Conservation (phyloP, 805 yeast species). For the Ogataea neopini region DNA sequence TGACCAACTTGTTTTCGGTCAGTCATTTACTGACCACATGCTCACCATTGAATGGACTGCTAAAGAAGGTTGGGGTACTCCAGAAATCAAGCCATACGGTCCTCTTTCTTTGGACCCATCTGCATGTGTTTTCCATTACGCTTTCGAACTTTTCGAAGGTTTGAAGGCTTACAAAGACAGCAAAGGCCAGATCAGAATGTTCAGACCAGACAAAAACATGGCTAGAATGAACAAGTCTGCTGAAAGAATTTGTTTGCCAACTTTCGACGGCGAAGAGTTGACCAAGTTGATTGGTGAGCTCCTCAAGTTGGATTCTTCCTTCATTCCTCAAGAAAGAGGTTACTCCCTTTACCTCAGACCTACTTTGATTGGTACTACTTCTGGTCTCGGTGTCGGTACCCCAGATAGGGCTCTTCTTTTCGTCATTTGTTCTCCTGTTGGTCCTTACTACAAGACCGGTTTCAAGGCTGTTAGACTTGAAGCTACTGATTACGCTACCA, state of each 20-base stretch:
- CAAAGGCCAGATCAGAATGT: slow-evolving; percentile 70
- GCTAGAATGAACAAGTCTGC: slow-evolving; percentile 87
- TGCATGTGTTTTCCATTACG: slow-evolving; percentile 88
- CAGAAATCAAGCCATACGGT: slow-evolving; percentile 84
- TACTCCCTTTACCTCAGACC: slow-evolving; percentile 94
- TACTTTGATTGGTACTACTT: slow-evolving; percentile 89
- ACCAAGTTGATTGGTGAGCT: slow-evolving; percentile 74
- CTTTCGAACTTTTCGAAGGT: slow-evolving; percentile 95
- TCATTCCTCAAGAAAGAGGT: slow-evolving; percentile 85
- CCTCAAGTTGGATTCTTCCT: slow-evolving; percentile 68
- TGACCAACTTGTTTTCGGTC: slow-evolving; percentile 68
- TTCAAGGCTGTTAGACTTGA: slow-evolving; percentile 93
- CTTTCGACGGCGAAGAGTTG: slow-evolving; percentile 77
- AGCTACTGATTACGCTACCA: slow-evolving; percentile 93
- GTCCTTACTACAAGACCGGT: slow-evolving; percentile 93
- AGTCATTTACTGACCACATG: slow-evolving; percentile 86
- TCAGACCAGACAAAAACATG: slow-evolving; percentile 93
- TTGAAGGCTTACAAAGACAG: slow-evolving; percentile 81
- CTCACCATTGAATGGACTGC: slow-evolving; percentile 80
- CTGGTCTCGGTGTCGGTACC: slow-evolving; percentile 80
- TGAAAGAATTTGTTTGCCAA: slow-evolving; percentile 84
- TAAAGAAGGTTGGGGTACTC: slow-evolving; percentile 82
- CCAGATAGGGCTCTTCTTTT: slow-evolving; percentile 82
- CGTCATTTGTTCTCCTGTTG: slow-evolving; percentile 93
- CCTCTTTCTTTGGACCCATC: slow-evolving; percentile 81